Conservation (phyloP, 1,139 yeast species). For the Saccharomycopsis hybrid region DNA sequence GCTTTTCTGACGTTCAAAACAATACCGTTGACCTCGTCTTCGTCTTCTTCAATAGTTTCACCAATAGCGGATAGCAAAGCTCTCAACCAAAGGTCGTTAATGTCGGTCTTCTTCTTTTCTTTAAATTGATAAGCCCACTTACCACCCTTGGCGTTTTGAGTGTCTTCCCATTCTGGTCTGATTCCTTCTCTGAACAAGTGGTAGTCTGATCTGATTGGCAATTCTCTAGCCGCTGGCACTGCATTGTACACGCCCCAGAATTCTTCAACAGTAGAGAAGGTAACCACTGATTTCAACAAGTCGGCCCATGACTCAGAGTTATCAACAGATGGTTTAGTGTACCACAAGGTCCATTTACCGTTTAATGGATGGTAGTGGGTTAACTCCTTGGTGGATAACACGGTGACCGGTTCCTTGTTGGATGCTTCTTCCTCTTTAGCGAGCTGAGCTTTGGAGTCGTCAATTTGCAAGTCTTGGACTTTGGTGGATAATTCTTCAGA, state of each 20-base stretch:
- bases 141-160: conserved; percentile 83
- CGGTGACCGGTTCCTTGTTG: conserved; percentile 40
- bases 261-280: conserved; percentile 90
- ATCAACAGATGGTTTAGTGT: conserved; percentile 85
- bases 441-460: conserved; percentile 9
- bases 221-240: conserved; percentile 85
- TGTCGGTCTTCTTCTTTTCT: conserved; percentile 51
- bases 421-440: conserved; percentile 24
- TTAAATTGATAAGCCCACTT: conserved; percentile 84
- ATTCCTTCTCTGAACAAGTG: conserved; percentile 92
- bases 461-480: conserved; percentile 39
- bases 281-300: conserved; percentile 85
- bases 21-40: conserved; percentile 89
- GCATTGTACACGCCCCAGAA: conserved; percentile 98
- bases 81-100: conserved; percentile 92
- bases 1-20: conserved; percentile 84
- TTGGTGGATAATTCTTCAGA: conserved; percentile 50
- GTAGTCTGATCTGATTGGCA: conserved; percentile 90
- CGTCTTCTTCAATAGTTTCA: conserved; percentile 88
- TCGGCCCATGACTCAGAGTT: conserved; percentile 88
- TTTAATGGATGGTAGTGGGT: conserved; percentile 86
- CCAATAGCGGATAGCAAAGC: conserved; percentile 90
- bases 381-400: conserved; percentile 61
- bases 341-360: conserved; percentile 96
- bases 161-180: conserved; percentile 99